These are phyloP conservation scores for Mycena metata DNA, from an alignment of 768 basidiomycete genomes.

Conservation along the genomic window DNA sequence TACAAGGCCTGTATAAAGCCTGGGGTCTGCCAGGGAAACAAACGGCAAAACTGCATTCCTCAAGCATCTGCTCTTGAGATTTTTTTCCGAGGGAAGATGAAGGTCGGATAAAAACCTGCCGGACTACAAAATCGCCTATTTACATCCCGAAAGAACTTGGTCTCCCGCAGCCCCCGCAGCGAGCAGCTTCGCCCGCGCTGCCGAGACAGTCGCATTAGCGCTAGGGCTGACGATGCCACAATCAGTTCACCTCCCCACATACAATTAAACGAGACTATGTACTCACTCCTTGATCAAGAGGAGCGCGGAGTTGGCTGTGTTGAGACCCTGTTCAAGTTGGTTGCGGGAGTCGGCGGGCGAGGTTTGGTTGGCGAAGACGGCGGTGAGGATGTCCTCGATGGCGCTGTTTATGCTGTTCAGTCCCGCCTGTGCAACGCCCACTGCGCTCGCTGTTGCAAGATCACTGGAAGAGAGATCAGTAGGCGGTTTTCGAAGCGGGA, in stretches of 20 bases:
- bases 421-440: slow-evolving; percentile 40
- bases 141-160: slow-evolving; percentile 42
- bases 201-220: slow-evolving; percentile 38
- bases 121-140: not conserved
- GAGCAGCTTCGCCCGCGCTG: slow-evolving; percentile 38
- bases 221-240: slow-evolving; percentile 30
- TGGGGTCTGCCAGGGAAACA: too few relatives aligned
- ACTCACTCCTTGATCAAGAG: slow-evolving; percentile 44
- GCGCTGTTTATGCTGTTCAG: slow-evolving; percentile 42
- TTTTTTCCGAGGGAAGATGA: too few relatives aligned
- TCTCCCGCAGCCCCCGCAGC: slow-evolving; percentile 42
- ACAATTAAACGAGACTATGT: not conserved
- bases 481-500: not conserved
- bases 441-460: slow-evolving; percentile 39
- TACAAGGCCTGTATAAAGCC: too few relatives aligned
- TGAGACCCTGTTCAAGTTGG: slow-evolving; percentile 40
- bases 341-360: slow-evolving; percentile 44
- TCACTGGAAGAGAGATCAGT: slow-evolving; percentile 36
- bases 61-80: too few relatives aligned
- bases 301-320: slow-evolving; percentile 40
- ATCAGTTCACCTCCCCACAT: not conserved
- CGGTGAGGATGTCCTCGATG: slow-evolving; percentile 43
- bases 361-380: slow-evolving; percentile 37
- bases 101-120: too few relatives aligned
- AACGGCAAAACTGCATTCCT: too few relatives aligned